Base-by-base conservation (phyloP, 2,329 filamentous ascomycete species). In the Zymoseptoria tritici region DNA sequence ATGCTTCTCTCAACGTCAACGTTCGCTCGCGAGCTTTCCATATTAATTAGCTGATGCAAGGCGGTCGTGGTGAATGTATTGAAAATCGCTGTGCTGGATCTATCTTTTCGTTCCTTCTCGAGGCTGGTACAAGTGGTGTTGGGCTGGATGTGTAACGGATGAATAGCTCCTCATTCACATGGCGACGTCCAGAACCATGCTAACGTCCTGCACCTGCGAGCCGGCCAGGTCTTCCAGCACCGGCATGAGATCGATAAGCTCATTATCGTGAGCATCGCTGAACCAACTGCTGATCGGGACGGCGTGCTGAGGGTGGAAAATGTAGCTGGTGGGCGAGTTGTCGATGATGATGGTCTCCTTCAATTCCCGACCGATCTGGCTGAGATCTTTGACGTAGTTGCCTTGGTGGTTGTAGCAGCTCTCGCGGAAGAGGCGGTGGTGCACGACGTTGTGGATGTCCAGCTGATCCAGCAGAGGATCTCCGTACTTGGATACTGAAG, bases 261-360 rank as follows among this genome's bases (percentile, higher is more conserved):
- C 94, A 77, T 99, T 99, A 79, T 99, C 94, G 77, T 99, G 94
- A 63, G 94, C 94, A 78, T 99, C 94, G 67, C 92, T 97, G 79
- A 99, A 99, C 94, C 94, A 99, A 81, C 93, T 97, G 83, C 92
- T 97, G 79, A 99, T 99, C 24, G 94, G 94, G 55, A 99, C 93
- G 62, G 94, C 94, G 75, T 99, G 94, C 79, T 99, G 93, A 22
- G 94, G 94, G 74, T 99, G 94, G 83, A 99, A 99, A 71, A 99
- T 97, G 80, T 99, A 99, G 11, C 93, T 97, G 4, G 94, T 99
- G 2, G 94, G 94, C 53, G 94, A 97, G 78, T 99, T 99, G 80
- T 99, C 94, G 72, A 99, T 99, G 75, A 99, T 99, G 73, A 99
- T 99, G 20, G 93, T 99, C 73, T 99, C 93, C 75, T 91, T 90